These are phyloP conservation scores for Noccaea caerulescens DNA, from an alignment of 345 rosid species.

Conservation along the genomic window DNA sequence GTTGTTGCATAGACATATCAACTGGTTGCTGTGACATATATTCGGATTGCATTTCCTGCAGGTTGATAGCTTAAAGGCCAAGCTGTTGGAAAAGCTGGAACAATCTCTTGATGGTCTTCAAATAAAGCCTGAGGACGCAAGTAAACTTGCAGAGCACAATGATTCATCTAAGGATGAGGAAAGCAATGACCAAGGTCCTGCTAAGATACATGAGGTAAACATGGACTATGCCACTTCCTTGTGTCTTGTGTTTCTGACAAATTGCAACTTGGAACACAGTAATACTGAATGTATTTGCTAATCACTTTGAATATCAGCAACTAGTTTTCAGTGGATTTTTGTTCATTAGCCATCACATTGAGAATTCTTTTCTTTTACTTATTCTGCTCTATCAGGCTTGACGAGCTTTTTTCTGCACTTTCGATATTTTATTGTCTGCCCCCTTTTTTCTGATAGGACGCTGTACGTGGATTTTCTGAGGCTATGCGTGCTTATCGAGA, in stretches of 20 bases:
- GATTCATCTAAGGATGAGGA: conserved; percentile 51
- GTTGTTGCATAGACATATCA: conserved; percentile 17
- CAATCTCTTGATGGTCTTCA: conserved; percentile 80
- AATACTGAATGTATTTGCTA: conserved; percentile 27
- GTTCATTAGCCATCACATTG: conserved; percentile 19
- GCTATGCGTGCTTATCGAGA: conserved; percentile 88
- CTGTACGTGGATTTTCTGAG: conserved; percentile 82
- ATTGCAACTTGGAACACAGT: conserved; percentile 9
- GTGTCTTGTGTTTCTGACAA: conserved; percentile 19
- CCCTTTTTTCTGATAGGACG: conserved; percentile 52
- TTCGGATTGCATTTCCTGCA: conserved; percentile 44
- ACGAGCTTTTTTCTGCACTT: conserved; percentile 10
- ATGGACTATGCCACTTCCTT: conserved; percentile 27
- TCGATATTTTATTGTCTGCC: background rate
- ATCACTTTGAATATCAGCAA: conserved; percentile 6
- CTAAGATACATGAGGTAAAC: conserved; percentile 65
- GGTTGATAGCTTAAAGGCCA: conserved; percentile 86
- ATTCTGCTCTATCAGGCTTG: conserved; percentile 22
- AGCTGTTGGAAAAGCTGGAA: conserved; percentile 87
- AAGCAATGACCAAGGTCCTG: conserved; percentile 44
- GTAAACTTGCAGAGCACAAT: conserved; percentile 47
- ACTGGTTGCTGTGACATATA: conserved; percentile 24
- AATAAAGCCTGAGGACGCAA: conserved; percentile 57
- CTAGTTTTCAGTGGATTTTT: conserved; percentile 13
- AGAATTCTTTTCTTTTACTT: conserved; percentile 20